Conservation (phyloP, 2,329 filamentous ascomycete species). For the Pseudopyricularia cyperi region DNA sequence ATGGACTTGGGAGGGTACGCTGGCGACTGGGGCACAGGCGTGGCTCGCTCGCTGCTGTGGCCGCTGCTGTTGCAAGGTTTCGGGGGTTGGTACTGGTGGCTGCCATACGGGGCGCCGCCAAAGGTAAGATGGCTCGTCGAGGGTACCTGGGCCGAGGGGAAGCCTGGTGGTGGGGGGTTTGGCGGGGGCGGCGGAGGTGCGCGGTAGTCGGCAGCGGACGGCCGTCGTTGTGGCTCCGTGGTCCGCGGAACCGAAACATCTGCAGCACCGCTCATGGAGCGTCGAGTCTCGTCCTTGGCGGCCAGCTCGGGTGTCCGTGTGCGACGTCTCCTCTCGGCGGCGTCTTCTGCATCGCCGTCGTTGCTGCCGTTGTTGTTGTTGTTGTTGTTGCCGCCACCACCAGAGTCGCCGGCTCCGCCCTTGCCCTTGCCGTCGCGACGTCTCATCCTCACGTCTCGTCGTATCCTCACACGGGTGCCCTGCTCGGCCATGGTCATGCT, state of each 20-base stretch:
- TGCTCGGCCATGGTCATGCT: conserved; percentile 92
- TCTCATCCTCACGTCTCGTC: conserved; percentile 51
- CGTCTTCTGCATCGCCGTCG: conserved; percentile 15
- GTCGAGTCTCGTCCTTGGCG: conserved; percentile 13
- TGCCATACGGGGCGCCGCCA: conserved; percentile 9
- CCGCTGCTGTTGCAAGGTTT: conserved; percentile 4
- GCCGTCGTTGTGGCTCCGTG: conserved; percentile 16
- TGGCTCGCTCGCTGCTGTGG: conserved; percentile 10
- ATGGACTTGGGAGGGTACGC: conserved; percentile 12
- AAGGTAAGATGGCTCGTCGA: conserved; percentile 14
- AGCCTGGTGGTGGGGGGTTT: conserved; percentile 6
- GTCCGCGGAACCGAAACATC: not conserved
- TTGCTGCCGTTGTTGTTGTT: conserved; percentile 10
- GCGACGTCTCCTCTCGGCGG: conserved; percentile 16
- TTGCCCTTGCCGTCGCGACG: conserved; percentile 36
- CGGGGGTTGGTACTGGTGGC: conserved; percentile 12
- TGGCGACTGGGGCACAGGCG: conserved; percentile 19
- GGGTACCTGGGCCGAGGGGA: conserved; percentile 3
- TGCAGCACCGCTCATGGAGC: conserved; percentile 14
- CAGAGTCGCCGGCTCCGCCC: not conserved
- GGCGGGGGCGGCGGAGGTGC: conserved; percentile 13
- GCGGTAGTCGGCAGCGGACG: conserved; percentile 18
- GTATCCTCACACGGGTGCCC: conserved; percentile 89
- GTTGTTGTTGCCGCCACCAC: conserved; percentile 12
- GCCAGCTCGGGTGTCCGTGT: conserved; percentile 18